Conservation (phyloP, 352 stramenopile species). For the Pythium plurisporium region DNA sequence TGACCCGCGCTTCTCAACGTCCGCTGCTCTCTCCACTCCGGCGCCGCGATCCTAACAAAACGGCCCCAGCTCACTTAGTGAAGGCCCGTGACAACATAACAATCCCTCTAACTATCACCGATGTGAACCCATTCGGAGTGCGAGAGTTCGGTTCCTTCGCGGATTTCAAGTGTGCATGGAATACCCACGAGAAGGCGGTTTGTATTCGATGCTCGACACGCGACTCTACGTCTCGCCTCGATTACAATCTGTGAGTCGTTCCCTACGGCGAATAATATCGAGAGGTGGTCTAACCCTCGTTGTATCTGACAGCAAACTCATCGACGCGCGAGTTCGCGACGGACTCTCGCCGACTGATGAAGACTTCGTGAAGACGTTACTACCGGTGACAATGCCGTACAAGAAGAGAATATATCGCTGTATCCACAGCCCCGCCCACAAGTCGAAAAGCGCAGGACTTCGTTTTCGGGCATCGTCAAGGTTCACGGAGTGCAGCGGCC, state of each 20-base stretch:
- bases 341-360: too few relatives aligned
- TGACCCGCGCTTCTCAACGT: too few relatives aligned
- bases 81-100: too few relatives aligned
- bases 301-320: too few relatives aligned
- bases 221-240: background rate
- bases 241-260: background rate
- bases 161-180: too few relatives aligned
- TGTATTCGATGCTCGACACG: background rate
- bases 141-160: too few relatives aligned
- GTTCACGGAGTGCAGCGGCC: background rate
- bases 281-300: too few relatives aligned
- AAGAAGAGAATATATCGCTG: background rate
- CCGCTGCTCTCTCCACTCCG: too few relatives aligned
- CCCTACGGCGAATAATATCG: background rate
- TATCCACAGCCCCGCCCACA: background rate
- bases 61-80: too few relatives aligned
- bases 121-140: background rate
- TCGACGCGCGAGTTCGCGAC: too few relatives aligned
- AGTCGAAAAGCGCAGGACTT: background rate
- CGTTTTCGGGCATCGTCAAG: background rate
- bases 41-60: too few relatives aligned
- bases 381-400: background rate
- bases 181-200: too few relatives aligned
- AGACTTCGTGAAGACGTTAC: background rate
- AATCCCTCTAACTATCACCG: background rate